Conservation (phyloP, 495 filamentous ascomycete genomes). For the Aspergillus ellipticus region DNA sequence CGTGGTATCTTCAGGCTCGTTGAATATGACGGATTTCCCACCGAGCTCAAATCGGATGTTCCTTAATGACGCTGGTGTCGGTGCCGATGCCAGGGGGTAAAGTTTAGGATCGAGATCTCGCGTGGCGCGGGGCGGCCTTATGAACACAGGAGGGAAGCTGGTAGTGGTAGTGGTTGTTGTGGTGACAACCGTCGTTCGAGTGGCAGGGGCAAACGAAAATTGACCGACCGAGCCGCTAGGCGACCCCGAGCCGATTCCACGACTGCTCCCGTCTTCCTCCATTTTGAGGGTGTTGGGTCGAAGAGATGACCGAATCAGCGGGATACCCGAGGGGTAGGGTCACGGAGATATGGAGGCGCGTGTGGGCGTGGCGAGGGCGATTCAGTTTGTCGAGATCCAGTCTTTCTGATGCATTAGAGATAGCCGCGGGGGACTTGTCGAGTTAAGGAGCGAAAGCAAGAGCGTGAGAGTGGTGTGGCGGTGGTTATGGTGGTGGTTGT, state of each 20-base stretch:
- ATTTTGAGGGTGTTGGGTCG: constrained; percentile 25
- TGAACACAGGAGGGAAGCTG: constrained; percentile 75
- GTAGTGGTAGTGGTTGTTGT: constrained; percentile 94
- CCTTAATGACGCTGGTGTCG: constrained; percentile 72
- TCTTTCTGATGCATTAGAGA: constrained; percentile 16
- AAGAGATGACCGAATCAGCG: constrained; percentile 13
- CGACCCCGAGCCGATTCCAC: constrained; percentile 19
- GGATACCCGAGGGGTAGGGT: constrained; percentile 10
- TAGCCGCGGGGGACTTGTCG: not conserved
- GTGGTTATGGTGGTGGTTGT: constrained; percentile 2
- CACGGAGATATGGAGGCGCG: constrained; percentile 15
- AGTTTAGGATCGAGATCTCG: constrained; percentile 77
- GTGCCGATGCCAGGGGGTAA: constrained; percentile 79
- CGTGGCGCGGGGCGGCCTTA: constrained; percentile 70
- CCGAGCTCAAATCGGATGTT: constrained; percentile 71
- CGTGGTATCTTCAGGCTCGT: constrained; percentile 61
- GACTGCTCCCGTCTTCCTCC: constrained; percentile 25
- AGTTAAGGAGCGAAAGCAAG: not conserved
- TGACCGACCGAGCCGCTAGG: constrained; percentile 49
- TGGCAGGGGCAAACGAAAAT: constrained; percentile 68
- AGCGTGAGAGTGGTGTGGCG: not conserved
- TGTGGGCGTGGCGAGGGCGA: constrained; percentile 17
- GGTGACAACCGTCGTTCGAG: constrained; percentile 75
- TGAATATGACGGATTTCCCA: constrained; percentile 59
- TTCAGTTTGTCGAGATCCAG: constrained; percentile 15